A percentile compares a stretch with the other conserved stretches of the same genome.
These are phyloP conservation scores for Gnetum montanum DNA, from an alignment of 75 land plant genomes.

Conservation along the genomic window DNA sequence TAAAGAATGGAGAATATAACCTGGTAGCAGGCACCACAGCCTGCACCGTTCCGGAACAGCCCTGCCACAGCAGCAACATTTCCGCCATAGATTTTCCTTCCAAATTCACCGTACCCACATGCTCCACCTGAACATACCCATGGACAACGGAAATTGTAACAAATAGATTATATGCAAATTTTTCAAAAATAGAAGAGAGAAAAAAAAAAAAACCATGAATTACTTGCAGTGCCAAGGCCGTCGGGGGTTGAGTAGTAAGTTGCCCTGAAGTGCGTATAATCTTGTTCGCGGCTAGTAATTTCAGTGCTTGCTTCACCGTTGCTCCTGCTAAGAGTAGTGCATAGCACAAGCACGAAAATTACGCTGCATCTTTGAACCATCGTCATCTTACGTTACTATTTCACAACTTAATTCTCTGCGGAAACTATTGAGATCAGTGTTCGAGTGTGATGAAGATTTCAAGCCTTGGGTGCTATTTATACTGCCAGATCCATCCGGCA, in stretches of 20 bases:
- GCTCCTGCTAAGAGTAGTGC: too few relatives aligned
- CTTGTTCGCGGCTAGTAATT: conserved; percentile 5
- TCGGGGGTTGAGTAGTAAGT: conserved; percentile 5
- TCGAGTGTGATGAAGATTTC: not conserved
- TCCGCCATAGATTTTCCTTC: conserved; percentile 23
- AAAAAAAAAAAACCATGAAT: too few relatives aligned
- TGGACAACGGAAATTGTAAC: not conserved
- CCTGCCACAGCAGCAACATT: conserved; percentile 23
- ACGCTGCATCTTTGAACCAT: not conserved
- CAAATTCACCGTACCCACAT: conserved; percentile 37
- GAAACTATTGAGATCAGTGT: not conserved
- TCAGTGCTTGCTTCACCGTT: too few relatives aligned
- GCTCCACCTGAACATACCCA: conserved; percentile 25
- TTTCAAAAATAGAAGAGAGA: not conserved
- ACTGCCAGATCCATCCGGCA: too few relatives aligned
- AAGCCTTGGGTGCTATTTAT: not conserved
- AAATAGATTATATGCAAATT: not conserved
- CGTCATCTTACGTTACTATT: not conserved
- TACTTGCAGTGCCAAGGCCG: conserved; percentile 2
- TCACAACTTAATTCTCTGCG: not conserved
- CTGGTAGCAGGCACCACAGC: conserved; percentile 51
- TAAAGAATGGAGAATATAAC: not conserved
- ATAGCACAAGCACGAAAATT: too few relatives aligned
- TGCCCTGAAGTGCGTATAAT: conserved; percentile 4
- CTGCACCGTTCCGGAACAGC: conserved; percentile 30